Percentiles rank a stretch among this genome's conserved stretches.
These are phyloP conservation scores for Letharia columbiana DNA, from an alignment of 495 filamentous ascomycete species.

Conservation along the genomic window DNA sequence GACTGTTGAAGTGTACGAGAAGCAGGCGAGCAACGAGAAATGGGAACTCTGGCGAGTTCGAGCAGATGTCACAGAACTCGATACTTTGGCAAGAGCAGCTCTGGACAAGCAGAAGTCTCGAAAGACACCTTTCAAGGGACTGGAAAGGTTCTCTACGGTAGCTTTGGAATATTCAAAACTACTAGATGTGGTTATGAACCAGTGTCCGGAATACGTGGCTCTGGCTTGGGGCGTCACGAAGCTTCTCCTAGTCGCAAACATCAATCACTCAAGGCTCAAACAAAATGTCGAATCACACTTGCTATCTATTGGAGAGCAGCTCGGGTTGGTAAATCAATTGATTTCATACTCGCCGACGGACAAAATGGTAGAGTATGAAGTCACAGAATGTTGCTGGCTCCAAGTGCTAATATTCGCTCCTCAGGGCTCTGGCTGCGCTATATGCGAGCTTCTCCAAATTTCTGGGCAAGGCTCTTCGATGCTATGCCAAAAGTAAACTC, in stretches of 20 bases:
- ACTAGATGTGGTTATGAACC: slow-evolving; percentile 21
- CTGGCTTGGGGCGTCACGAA: slow-evolving; percentile 21
- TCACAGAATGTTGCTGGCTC: neutral
- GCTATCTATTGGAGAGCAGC: slow-evolving; percentile 15
- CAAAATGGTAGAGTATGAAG: slow-evolving; percentile 18
- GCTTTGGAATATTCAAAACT: slow-evolving; percentile 22
- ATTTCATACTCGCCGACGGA: slow-evolving; percentile 19
- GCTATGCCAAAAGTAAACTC: slow-evolving; percentile 16
- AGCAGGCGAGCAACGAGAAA: slow-evolving; percentile 14
- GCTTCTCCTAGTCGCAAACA: slow-evolving; percentile 21
- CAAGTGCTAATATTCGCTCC: neutral
- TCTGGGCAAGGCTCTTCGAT: slow-evolving; percentile 19
- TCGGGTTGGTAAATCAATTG: slow-evolving; percentile 23
- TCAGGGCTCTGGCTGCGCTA: slow-evolving; percentile 14
- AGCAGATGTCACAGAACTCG: slow-evolving; percentile 9
- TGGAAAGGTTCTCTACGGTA: slow-evolving; percentile 17
- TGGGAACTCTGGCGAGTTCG: slow-evolving; percentile 17
- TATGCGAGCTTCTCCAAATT: slow-evolving; percentile 22
- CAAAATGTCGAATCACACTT: slow-evolving; percentile 18
- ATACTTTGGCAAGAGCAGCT: slow-evolving; percentile 9
- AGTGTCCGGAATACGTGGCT: slow-evolving; percentile 18
- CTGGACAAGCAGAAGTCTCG: slow-evolving; percentile 9
- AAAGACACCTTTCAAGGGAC: neutral
- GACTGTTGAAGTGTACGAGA: slow-evolving; percentile 18
- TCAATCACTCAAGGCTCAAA: slow-evolving; percentile 19